Conservation (phyloP, 805 yeast species). For the Candida peoriensis region DNA sequence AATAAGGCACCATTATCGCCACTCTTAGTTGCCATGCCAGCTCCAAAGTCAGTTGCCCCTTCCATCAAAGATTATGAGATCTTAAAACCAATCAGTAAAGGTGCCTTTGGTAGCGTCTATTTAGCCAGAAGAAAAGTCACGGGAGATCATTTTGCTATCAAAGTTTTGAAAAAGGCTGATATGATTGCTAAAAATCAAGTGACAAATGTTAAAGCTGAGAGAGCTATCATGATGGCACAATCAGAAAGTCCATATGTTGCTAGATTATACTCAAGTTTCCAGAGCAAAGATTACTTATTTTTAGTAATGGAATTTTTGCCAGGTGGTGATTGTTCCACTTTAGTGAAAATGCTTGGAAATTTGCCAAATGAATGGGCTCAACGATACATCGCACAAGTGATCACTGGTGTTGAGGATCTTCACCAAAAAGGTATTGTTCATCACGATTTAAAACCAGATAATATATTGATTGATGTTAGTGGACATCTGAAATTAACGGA, state of each 20-base stretch:
- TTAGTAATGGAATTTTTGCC: slow-evolving; percentile 94
- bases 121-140: slow-evolving; percentile 78
- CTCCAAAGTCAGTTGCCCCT: slow-evolving; percentile 49
- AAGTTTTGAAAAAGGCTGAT: slow-evolving; percentile 84
- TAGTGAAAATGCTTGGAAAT: slow-evolving; percentile 75
- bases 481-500: slow-evolving; percentile 95
- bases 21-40: slow-evolving; percentile 60
- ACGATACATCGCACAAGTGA: slow-evolving; percentile 83
- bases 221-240: slow-evolving; percentile 98
- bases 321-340: slow-evolving; percentile 93
- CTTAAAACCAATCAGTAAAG: slow-evolving; percentile 89
- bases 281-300: slow-evolving; percentile 78
- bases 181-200: slow-evolving; percentile 98
- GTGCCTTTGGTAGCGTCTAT: slow-evolving; percentile 96
- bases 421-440: slow-evolving; percentile 89
- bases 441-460: slow-evolving; percentile 94
- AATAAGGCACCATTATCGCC: slow-evolving; percentile 76
- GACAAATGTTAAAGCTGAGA: slow-evolving; percentile 86
- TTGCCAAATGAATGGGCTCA: slow-evolving; percentile 84
- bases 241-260: slow-evolving; percentile 92
- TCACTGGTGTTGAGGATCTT: slow-evolving; percentile 84
- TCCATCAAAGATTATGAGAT: slow-evolving; percentile 86
- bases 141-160: slow-evolving; percentile 94
- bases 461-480: slow-evolving; percentile 71
- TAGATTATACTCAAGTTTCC: slow-evolving; percentile 81